Percentiles rank a stretch among this genome's conserved stretches.
Conservation (phyloP, 495 filamentous ascomycete species). For the Sphaerosporella brunnea region DNA sequence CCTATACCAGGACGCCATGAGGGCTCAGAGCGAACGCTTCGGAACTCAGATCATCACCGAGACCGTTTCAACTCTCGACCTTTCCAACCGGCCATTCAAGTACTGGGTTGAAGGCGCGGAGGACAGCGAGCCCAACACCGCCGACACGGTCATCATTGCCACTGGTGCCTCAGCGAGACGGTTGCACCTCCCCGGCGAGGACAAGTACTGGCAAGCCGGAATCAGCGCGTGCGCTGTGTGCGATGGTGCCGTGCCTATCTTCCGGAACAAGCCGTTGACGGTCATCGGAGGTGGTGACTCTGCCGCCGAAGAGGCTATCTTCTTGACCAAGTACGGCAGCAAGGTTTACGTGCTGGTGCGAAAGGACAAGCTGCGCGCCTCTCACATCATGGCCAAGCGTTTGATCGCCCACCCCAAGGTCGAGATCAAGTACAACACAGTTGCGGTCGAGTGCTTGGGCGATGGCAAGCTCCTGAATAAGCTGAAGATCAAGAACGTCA, state of each 20-base stretch:
- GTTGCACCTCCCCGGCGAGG: constrained; percentile 70
- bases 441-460: constrained; percentile 65
- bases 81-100: constrained; percentile 72
- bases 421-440: constrained; percentile 66
- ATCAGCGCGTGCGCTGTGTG: constrained; percentile 95
- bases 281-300: constrained; percentile 97
- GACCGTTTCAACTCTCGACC: constrained; percentile 76
- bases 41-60: constrained; percentile 83
- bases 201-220: constrained; percentile 89
- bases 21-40: constrained; percentile 73
- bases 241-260: constrained; percentile 93
- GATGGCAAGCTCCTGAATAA: constrained; percentile 76
- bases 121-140: constrained; percentile 57
- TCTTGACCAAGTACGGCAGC: constrained; percentile 91
- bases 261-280: constrained; percentile 82
- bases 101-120: constrained; percentile 71
- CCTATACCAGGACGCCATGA: constrained; percentile 56
- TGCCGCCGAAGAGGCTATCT: constrained; percentile 92
- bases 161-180: constrained; percentile 84
- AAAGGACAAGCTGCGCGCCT: constrained; percentile 65
- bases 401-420: constrained; percentile 71
- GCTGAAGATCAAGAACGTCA: constrained; percentile 61
- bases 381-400: constrained; percentile 79
- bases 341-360: constrained; percentile 88
- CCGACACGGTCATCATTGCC: constrained; percentile 81